Base-by-base conservation (phyloP, 1,284 basidiomycete genomes). In the Lignosus rhinocerotis region DNA sequence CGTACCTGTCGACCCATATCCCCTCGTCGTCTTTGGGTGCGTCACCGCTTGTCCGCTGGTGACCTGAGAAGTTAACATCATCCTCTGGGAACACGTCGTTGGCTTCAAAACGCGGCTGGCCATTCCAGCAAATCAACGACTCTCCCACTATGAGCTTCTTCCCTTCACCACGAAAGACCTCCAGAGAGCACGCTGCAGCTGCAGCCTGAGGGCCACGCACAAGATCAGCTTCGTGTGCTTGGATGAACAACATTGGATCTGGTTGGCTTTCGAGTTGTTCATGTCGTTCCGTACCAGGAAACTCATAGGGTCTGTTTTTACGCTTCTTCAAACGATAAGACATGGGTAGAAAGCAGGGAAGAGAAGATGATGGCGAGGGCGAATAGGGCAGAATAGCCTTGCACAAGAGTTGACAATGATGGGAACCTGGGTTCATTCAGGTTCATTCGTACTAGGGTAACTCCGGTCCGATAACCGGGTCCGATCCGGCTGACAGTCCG, bases 191-290 rank as follows among this genome's bases (percentile, higher is more conserved):
- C 0, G 81, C 82, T 2, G 80, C 70, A 10, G 72, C 66, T 6
- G 63, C 62, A 3, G 79, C 81, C 21, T 72, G 70, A 0, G 81
- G 76, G 5, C 85, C 83, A 33, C 76, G 78, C 1, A 83, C 68
- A 36, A 91, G 66, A 58, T 88, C 85, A 5, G 86, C 86, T 72
- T 91, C 89, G 63, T 89, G 77, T 0, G 85, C 88, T 64, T 85
- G 82, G 46, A 89, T 77, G 65, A 77, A 83, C 11, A 88, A 73
- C 16, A 65, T 47, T 1, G 64, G 60, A 42, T 74, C 69, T 0
- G 58, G 61, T 14, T 50, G 44, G 12, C 30, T 4, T 25, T 30
- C 5, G 12, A 19, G 12, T n/a, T 32, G 21, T 25, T 47, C 34
- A 2, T n/a, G 38, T 17, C 39, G 39, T 17, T 25, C 43, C 16